Evolutionary conservation across 768 basidiomycete species (phyloP).

Genomic region (Tulasnella sp.): DNA sequence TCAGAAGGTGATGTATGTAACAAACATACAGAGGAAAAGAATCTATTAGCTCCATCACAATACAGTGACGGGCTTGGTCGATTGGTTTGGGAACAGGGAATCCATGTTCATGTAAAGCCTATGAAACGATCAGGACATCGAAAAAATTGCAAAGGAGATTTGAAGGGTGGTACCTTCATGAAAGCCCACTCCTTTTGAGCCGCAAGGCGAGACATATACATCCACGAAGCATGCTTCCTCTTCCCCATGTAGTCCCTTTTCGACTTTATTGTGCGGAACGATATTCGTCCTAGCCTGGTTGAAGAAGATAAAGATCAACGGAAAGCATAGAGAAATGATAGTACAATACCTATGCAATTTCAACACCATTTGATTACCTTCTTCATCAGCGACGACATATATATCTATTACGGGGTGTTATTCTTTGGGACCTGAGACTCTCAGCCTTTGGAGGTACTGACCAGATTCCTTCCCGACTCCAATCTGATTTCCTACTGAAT

Average conservation of each 20-base stretch:
- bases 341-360: slow-evolving; percentile 73
- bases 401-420: slow-evolving; percentile 42
- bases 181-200: slow-evolving; percentile 98
- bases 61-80: slow-evolving; percentile 88
- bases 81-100: slow-evolving; percentile 91
- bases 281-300: slow-evolving; percentile 82
- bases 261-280: slow-evolving; percentile 90
- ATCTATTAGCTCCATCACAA: slow-evolving; percentile 93
- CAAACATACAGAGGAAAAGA: slow-evolving; percentile 75
- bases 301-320: not conserved
- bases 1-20: not conserved
- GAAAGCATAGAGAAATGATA: not conserved
- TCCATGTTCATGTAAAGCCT: slow-evolving; percentile 83
- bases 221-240: slow-evolving; percentile 93
- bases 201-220: slow-evolving; percentile 95
- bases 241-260: slow-evolving; percentile 95
- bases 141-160: not conserved
- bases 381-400: slow-evolving; percentile 75
- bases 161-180: slow-evolving; percentile 64
- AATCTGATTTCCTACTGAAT: slow-evolving; percentile 93
- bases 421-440: slow-evolving; percentile 17
- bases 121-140: not conserved
- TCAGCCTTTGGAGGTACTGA: slow-evolving; percentile 26
- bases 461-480: slow-evolving; percentile 98
- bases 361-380: slow-evolving; percentile 75